Percentiles rank a stretch among this genome's conserved stretches.
Conservation (phyloP, 2,329 filamentous ascomycete genomes). For the Alternaria incomplexa region DNA sequence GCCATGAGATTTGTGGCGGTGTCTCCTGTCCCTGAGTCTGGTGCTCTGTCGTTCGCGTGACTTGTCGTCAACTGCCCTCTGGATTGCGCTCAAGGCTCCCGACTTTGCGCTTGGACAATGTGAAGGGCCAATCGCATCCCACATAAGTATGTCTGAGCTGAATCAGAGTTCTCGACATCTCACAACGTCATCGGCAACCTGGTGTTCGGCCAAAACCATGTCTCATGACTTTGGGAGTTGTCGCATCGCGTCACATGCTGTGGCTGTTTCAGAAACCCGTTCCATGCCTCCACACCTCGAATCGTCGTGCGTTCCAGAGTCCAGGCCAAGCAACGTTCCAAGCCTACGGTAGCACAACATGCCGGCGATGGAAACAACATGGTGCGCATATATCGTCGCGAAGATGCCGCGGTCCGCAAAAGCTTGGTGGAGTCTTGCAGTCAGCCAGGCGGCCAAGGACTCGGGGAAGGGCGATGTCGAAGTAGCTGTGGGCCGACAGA, state of each 20-base stretch:
- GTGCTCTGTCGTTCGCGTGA: not conserved
- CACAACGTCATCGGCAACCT: not conserved
- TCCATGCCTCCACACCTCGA: slow-evolving; percentile 12
- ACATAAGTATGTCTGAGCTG: not conserved
- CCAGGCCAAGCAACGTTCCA: slow-evolving; percentile 10
- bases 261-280: slow-evolving; percentile 22
- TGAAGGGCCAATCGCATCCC: not conserved
- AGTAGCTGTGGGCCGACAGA: not conserved
- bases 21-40: not conserved
- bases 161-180: not conserved
- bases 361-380: not conserved
- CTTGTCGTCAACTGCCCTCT: not conserved
- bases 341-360: slow-evolving; percentile 4
- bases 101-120: not conserved
- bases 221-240: not conserved
- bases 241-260: slow-evolving; percentile 4
- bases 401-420: not conserved
- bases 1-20: not conserved
- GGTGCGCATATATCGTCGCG: not conserved
- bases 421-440: slow-evolving; percentile 20
- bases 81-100: not conserved
- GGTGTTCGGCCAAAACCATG: not conserved
- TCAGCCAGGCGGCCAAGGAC: not conserved
- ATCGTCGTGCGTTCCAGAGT: slow-evolving; percentile 20
- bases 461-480: not conserved